Percentiles rank a stretch among this genome's conserved stretches.
These are phyloP conservation scores for Cladophialophora exuberans DNA, from an alignment of 2,329 filamentous ascomycete species.

Conservation along the genomic window DNA sequence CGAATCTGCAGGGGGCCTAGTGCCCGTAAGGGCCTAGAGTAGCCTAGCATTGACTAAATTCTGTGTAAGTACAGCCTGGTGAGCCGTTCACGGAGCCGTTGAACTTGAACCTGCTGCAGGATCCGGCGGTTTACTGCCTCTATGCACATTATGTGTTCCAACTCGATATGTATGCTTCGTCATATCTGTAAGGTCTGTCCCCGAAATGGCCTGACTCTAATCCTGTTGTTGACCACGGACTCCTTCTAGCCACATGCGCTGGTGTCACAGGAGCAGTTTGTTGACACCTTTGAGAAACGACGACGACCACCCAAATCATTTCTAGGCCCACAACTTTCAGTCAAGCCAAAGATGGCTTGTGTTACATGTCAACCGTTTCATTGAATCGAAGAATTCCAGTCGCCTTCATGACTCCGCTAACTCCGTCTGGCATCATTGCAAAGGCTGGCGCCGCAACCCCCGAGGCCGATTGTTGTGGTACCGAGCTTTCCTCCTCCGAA, in stretches of 20 bases:
- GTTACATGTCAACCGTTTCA: slow-evolving; percentile 77
- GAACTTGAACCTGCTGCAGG: too few species aligned
- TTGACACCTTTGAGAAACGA: background rate
- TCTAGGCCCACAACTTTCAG: background rate
- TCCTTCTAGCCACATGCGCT: too few species aligned
- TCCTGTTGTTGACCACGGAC: too few species aligned
- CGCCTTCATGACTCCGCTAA: slow-evolving; percentile 82
- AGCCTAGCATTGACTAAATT: background rate
- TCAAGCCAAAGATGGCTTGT: background rate
- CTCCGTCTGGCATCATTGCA: slow-evolving; percentile 71
- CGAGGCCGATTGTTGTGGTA: slow-evolving; percentile 26
- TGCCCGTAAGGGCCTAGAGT: background rate
- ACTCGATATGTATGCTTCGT: too few species aligned
- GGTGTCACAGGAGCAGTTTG: too few species aligned
- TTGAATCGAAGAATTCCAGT: slow-evolving; percentile 92
- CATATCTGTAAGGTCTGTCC: too few species aligned
- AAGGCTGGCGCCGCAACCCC: slow-evolving; percentile 41
- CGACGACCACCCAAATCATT: background rate
- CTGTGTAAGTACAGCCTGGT: too few species aligned
- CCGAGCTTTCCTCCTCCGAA: slow-evolving; percentile 57
- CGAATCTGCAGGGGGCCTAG: background rate
- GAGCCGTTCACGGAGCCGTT: too few species aligned
- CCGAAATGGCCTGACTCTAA: too few species aligned
- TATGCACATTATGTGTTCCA: too few species aligned
- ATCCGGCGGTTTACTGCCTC: too few species aligned